Base-by-base conservation (phyloP, 768 basidiomycete genomes). In the Fistulinella prunicolor region DNA sequence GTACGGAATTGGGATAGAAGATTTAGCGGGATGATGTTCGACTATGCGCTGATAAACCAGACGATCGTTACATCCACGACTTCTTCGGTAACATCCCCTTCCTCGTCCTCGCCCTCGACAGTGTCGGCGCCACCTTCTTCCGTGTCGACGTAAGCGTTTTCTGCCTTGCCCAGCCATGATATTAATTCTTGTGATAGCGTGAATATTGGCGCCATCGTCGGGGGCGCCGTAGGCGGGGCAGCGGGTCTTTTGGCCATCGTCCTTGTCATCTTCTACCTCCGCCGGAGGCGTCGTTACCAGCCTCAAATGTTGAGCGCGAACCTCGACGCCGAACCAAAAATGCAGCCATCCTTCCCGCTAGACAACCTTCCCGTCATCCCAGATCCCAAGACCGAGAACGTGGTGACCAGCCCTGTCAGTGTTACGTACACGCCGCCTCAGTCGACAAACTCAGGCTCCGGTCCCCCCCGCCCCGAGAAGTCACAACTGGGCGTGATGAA, bases 11-110 rank as follows among this genome's bases (percentile, higher is more conserved):
- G 50, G 54, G 44, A 44, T 23, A 48, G 47, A 19, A 43, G 35
- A 22, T 46, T 35, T 14, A 53, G 57, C 17, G 48, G 48, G 38
- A 53, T 59, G 48, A 54, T 57, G 45, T 57, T 57, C 20, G 59
- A 60, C 32, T 54, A 54, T 34, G 59, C 37, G 9, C 10, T 19
- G 12, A 42, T 61, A 26, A 58, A 61, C 28, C 36, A 58, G 21
- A 56, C 50, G 5, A 6, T 48, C 17, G 42, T 60, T 39, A 4
- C 46, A 4, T 19, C 26, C 5, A 32, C 44, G 3, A 50, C 51
- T 0, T 19, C 35, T 16, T 47, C 50, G 12, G 16, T 28, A 0
- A n/a, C 12, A 4, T 32, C 30, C 13, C 41, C 46, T 26, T 12
- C 38, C 17, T 14, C 53, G 8, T 32, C 30, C 13, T 44, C 46